Evolutionary conservation across 129 eudicot species (phyloP).

Genomic region (Chrysanthemum seticuspe): DNA sequence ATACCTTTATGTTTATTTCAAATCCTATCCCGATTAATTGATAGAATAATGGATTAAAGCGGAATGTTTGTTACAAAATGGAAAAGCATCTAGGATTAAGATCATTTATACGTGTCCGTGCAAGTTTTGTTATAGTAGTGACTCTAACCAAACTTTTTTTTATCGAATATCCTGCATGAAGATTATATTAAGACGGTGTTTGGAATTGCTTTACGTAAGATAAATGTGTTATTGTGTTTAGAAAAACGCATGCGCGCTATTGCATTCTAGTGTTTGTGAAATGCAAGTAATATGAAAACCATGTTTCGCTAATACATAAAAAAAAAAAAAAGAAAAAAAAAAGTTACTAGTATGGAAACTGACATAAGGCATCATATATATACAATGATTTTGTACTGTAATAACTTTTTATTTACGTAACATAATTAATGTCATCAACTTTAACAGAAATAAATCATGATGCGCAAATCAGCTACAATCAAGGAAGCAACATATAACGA

Average conservation of each 20-base stretch:
- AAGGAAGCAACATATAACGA: slow-evolving; percentile 3
- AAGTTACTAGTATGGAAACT: neutral
- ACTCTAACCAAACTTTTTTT: neutral
- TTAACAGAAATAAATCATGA: slow-evolving; percentile 11
- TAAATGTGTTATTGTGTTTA: too few species aligned
- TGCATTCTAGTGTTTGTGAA: too few species aligned
- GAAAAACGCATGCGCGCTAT: too few species aligned
- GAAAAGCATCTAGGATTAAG: neutral
- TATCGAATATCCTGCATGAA: slow-evolving; percentile 7
- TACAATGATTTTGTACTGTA: slow-evolving; percentile 15
- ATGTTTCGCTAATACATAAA: too few species aligned
- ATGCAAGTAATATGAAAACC: too few species aligned
- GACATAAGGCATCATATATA: neutral
- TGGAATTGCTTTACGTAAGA: too few species aligned
- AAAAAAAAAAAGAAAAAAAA: neutral
- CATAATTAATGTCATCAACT: neutral
- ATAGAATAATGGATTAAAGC: neutral
- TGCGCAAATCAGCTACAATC: slow-evolving; percentile 11
- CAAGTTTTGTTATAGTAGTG: slow-evolving; percentile 15
- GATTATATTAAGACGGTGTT: slow-evolving; percentile 4
- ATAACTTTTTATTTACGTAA: slow-evolving; percentile 19
- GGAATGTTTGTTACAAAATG: slow-evolving; percentile 1
- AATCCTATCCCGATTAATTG: neutral
- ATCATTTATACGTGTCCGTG: slow-evolving; percentile 14
- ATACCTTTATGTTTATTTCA: slow-evolving; percentile 12